Evolutionary conservation across 1,284 basidiomycete species (phyloP).

Genomic region (Laetiporus sulphureus): DNA sequence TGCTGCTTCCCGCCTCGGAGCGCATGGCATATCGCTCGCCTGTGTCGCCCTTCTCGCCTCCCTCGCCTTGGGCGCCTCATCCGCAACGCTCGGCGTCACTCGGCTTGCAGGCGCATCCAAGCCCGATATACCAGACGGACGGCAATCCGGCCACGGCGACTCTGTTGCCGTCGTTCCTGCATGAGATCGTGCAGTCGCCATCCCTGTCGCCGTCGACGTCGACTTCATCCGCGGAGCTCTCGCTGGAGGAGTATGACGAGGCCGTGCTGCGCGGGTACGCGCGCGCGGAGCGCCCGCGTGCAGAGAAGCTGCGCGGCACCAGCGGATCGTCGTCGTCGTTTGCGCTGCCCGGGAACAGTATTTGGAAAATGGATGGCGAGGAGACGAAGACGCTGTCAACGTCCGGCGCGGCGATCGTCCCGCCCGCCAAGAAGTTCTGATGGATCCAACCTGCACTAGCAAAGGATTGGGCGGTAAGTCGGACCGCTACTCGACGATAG

Average conservation of each 20-base stretch:
- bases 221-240: slow-evolving; percentile 56
- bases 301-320: not conserved
- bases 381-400: slow-evolving; percentile 40
- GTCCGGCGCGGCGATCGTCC: slow-evolving; percentile 5
- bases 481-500: no score
- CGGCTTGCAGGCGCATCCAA: not conserved
- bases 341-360: slow-evolving; percentile 39
- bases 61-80: slow-evolving; percentile 7
- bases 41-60: slow-evolving; percentile 2
- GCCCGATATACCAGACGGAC: slow-evolving; percentile 64
- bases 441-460: not conserved
- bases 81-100: slow-evolving; percentile 1
- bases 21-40: not conserved
- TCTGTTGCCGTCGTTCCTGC: slow-evolving; percentile 65
- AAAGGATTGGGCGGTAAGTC: not conserved
- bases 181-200: slow-evolving; percentile 63
- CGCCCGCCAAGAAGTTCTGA: slow-evolving; percentile 1
- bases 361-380: slow-evolving; percentile 61
- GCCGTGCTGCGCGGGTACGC: slow-evolving; percentile 9
- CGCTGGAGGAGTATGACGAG: slow-evolving; percentile 39
- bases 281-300: slow-evolving; percentile 5
- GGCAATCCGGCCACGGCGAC: slow-evolving; percentile 22
- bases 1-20: not conserved
- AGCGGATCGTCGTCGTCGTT: slow-evolving; percentile 17
- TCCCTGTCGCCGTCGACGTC: slow-evolving; percentile 51